Percentiles rank a stretch among this genome's conserved stretches.
Conservation (phyloP, 352 stramenopile species). For the Saprolegnia diclina region DNA sequence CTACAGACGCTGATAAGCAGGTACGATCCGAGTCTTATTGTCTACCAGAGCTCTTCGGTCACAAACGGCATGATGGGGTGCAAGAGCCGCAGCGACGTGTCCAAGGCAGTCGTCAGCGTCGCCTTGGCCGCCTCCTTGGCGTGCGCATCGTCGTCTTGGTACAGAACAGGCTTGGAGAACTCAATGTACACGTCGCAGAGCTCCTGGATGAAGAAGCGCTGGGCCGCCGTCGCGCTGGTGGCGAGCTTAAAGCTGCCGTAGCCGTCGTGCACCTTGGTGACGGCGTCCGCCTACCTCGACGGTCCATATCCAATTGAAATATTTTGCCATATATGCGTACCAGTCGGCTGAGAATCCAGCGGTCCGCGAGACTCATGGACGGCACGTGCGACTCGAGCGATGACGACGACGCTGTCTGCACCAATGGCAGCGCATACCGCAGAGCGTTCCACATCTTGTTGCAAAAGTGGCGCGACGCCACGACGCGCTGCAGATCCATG, state of each 20-base stretch:
- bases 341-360: slow-evolving; percentile 74
- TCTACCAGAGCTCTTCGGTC: slow-evolving; percentile 88
- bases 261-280: slow-evolving; percentile 66
- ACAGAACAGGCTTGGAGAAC: slow-evolving; percentile 97
- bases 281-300: slow-evolving; percentile 14
- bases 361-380: slow-evolving; percentile 33
- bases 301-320: not conserved
- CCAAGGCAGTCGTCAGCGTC: slow-evolving; percentile 80
- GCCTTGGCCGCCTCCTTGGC: slow-evolving; percentile 76
- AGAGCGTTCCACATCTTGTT: slow-evolving; percentile 99
- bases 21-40: not conserved
- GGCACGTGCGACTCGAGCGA: not conserved
- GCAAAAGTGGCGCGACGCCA: slow-evolving; percentile 99
- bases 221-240: slow-evolving; percentile 28
- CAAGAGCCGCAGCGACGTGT: slow-evolving; percentile 85
- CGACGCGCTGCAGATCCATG: slow-evolving; percentile 98
- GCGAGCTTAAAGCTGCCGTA: slow-evolving; percentile 38
- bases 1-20: not conserved
- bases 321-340: not conserved
- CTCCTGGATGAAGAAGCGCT: slow-evolving; percentile 97
- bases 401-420: slow-evolving; percentile 77
- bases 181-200: slow-evolving; percentile 99
- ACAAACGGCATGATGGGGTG: slow-evolving; percentile 99
- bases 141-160: slow-evolving; percentile 58
- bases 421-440: slow-evolving; percentile 96